Evolutionary conservation across 2,329 filamentous ascomycete genomes (phyloP).

Genomic region (Dothistroma septosporum): DNA sequence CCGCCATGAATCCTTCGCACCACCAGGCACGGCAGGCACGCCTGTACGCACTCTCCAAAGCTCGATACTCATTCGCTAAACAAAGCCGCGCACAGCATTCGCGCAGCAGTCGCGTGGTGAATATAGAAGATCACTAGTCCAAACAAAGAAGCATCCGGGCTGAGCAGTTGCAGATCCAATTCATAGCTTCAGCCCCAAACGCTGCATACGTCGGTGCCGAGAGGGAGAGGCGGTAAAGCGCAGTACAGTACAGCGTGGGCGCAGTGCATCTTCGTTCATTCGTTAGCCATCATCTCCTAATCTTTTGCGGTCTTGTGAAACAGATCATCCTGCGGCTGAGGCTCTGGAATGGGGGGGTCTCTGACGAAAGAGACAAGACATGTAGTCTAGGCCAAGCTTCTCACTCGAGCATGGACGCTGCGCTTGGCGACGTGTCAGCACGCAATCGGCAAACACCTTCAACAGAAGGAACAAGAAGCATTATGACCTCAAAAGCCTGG

Average conservation of each 20-base stretch:
- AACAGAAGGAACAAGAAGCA: background rate
- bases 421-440: background rate
- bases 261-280: no score
- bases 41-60: background rate
- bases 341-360: background rate
- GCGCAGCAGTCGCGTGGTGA: background rate
- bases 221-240: no score
- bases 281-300: no score
- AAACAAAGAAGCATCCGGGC: background rate
- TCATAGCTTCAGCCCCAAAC: background rate
- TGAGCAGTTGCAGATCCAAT: background rate
- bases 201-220: background rate
- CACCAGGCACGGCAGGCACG: no score
- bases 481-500: background rate
- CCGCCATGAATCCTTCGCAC: background rate
- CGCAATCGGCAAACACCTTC: background rate
- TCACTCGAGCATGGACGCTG: background rate
- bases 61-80: background rate
- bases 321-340: no score
- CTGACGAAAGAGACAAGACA: background rate
- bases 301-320: no score
- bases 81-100: background rate
- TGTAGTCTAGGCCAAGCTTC: background rate
- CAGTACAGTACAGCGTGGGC: no score
- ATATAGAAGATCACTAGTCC: background rate